These are phyloP conservation scores for Metschnikowia noctiluminum DNA, from an alignment of 805 yeast genomes.

Conservation along the genomic window DNA sequence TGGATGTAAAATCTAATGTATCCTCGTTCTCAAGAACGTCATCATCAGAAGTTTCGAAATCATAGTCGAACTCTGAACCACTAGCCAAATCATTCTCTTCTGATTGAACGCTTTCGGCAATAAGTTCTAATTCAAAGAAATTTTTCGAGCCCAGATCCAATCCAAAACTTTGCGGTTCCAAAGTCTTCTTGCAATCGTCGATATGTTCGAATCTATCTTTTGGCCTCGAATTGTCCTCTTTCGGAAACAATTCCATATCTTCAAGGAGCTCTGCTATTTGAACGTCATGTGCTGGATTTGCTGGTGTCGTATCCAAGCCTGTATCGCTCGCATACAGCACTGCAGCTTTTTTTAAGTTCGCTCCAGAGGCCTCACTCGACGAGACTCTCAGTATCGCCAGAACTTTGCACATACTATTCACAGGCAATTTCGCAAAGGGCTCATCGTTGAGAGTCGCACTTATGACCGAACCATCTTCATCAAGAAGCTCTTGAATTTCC, in stretches of 20 bases:
- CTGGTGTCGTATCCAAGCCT: background rate
- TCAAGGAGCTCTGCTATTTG: constrained; percentile 29
- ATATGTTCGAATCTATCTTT: background rate
- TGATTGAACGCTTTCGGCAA: constrained; percentile 46
- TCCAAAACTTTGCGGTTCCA: background rate
- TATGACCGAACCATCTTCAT: constrained; percentile 75
- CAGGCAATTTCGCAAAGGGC: background rate
- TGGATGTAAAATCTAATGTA: constrained; percentile 21
- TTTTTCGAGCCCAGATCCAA: constrained; percentile 15
- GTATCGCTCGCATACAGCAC: background rate
- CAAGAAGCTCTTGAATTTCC: constrained; percentile 78
- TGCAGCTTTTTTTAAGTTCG: background rate
- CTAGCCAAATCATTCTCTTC: constrained; percentile 1
- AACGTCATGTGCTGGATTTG: constrained; percentile 8
- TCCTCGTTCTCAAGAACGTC: constrained; percentile 39
- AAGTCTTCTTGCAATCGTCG: background rate
- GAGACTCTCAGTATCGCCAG: background rate
- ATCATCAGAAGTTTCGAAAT: constrained; percentile 23
- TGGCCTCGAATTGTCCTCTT: background rate
- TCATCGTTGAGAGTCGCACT: constrained; percentile 26
- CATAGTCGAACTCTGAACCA: constrained; percentile 6
- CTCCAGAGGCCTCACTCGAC: background rate
- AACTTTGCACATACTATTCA: background rate
- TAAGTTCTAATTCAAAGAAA: constrained; percentile 49
- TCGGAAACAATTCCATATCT: constrained; percentile 30